A percentile compares a stretch with the other conserved stretches of the same genome.
Conservation (phyloP, 208 protist species). For the Crithidia sp. region DNA sequence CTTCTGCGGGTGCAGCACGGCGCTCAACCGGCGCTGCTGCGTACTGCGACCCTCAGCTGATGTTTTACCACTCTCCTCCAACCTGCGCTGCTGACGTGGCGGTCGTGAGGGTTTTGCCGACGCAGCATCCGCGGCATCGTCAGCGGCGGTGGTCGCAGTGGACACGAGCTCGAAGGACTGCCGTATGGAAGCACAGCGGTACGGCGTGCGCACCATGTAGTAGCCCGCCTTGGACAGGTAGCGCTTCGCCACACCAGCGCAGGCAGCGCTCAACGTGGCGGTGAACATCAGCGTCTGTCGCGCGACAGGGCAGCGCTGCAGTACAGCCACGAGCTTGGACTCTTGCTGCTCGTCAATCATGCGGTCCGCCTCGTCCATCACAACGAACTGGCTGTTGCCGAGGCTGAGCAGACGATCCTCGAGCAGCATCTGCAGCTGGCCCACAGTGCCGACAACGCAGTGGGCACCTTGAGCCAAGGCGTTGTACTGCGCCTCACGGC, state of each 20-base stretch:
- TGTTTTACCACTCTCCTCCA: neutral
- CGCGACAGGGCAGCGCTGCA: constrained; percentile 78
- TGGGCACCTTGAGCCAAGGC: constrained; percentile 60
- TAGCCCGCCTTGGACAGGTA: constrained; percentile 73
- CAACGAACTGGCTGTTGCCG: constrained; percentile 75
- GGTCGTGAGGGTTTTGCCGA: neutral
- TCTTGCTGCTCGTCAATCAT: constrained; percentile 94
- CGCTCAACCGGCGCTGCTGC: constrained; percentile 34
- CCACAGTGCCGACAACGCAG: constrained; percentile 86
- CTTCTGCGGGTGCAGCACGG: constrained; percentile 69
- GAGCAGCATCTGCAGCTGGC: constrained; percentile 73
- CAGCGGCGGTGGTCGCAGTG: constrained; percentile 2
- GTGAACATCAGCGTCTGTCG: constrained; percentile 96
- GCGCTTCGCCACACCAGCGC: constrained; percentile 58
- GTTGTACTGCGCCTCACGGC: constrained; percentile 58
- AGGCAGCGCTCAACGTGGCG: constrained; percentile 92
- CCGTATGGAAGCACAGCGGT: constrained; percentile 64
- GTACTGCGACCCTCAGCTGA: neutral
- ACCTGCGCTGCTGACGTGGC: constrained; percentile 5
- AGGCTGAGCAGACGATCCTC: constrained; percentile 70
- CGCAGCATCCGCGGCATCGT: neutral
- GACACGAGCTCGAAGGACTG: constrained; percentile 81
- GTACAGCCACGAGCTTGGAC: constrained; percentile 89
- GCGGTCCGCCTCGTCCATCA: constrained; percentile 98
- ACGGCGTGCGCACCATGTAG: constrained; percentile 66